Base-by-base conservation (phyloP, 495 filamentous ascomycete species). In the Penicillium odoratum region DNA sequence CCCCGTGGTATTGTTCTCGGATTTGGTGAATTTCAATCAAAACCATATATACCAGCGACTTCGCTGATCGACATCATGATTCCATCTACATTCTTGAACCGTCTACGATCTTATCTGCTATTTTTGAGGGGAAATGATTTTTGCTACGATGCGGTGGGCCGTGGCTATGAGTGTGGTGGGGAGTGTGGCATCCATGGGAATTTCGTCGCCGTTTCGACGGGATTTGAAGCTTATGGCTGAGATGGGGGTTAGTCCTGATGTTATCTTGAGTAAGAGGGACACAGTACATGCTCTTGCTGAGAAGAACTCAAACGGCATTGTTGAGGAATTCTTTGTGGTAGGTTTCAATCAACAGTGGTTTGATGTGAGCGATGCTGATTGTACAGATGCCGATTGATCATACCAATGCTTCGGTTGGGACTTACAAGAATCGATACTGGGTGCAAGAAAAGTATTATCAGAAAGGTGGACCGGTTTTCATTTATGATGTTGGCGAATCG, bases 381-480 rank as follows among this genome's bases (percentile, higher is more conserved):
- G 70, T 18, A 2, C 49, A 79, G 76, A 65, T 82, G 15, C 78
- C 79, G 2, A 77, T 82, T 26, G 78, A 82, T 51, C 78, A 82
- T 30, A 57, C 57, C 16, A 56, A 79, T 52, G 4, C 64, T 7
- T 74, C 69, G 0, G 62, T 74, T 5, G 77, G 78, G 2, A 80
- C 72, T 0, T 86, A 83, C 52, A 18, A 64, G 16, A 85, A 85
- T 61, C 75, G 83, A 0, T 85, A 74, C 59, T 86, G 81, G 81
- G 82, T 85, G 3, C 69, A 66, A 15, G 77, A 79, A 6, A 55
- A 70, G 4, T 77, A 70, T 50, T 86, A 83, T 58, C 57, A 69
- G 25, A 60, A 75, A 2, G 82, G 82, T 42, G 80, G 78, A 0
- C 83, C 83, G 0, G 72, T 86, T 13, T 73, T 86, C 48, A 55